Evolutionary conservation across 129 eudicot species (phyloP), one percentile per base, ranked within the genome.

Genomic region (Tagetes patula): DNA sequence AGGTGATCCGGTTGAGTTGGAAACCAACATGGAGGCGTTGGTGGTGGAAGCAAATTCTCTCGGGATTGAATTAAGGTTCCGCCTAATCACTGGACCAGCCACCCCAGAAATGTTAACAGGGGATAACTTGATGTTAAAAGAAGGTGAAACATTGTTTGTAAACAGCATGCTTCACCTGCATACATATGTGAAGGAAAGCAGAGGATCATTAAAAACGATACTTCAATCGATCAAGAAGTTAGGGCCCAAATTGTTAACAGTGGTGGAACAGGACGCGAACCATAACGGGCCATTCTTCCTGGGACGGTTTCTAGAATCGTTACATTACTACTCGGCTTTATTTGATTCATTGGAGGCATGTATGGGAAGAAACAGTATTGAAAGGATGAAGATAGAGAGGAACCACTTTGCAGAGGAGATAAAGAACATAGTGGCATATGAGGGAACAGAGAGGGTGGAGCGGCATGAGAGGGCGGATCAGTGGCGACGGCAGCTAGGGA

Each of bases 201-300:
- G 92, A 67, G 92, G 92, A 2, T 86, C 89, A 4, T 42, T 89
- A 14, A 89, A 89, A 83, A 75, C 82, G 6, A 80, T 89, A 34
- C 91, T 89, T 8, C 84, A 84, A 43, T 78, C 92, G 49, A 80
- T 89, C 74, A 90, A 81, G 84, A 87, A 87, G 75, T 36, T 90
- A 34, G 71, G 72, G 1, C 93, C 96, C 2, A 41, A 66, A 8
- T 67, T 90, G 1, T 61, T 90, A 12, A 87, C 93, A 6, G 89
- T 90, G 54, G 96, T 79, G 37, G 96, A 90, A 75, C 96, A 85
- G 71, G 96, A 90, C 12, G 92, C 93, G 0, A 90, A 85, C 80
- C 96, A 85, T 40, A 90, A 90, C 34, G 96, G 96, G 9, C 90
- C 90, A 0, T 85, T 87, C 69, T 90, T 90, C 70, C 72, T 90